Evolutionary conservation across 345 rosid species (phyloP).

Genomic region (Gossypium anomalum): DNA sequence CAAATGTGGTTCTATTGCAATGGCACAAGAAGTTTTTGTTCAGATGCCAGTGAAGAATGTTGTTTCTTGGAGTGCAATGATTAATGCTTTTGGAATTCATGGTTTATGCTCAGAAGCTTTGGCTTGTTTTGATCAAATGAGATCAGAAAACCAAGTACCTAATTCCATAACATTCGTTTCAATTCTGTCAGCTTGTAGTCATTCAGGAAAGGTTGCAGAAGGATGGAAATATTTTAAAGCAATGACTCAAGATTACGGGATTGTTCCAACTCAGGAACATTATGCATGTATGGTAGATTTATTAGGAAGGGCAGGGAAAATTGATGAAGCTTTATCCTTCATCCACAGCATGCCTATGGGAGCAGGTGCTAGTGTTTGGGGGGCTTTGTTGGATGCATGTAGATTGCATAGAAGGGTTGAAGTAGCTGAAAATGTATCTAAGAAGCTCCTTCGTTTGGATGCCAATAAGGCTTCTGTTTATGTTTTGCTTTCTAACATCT

Average conservation of each 20-base stretch:
- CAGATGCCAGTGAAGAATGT: constrained; percentile 42
- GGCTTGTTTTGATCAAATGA: constrained; percentile 40
- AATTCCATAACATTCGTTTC: constrained; percentile 45
- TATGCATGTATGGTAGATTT: constrained; percentile 58
- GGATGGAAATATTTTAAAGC: constrained; percentile 38
- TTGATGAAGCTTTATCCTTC: constrained; percentile 36
- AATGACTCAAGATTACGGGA: constrained; percentile 34
- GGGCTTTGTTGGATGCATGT: constrained; percentile 45
- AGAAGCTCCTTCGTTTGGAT: constrained; percentile 35
- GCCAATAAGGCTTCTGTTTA: constrained; percentile 25
- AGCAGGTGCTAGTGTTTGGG: constrained; percentile 45
- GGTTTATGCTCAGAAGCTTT: constrained; percentile 44
- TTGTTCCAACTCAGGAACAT: constrained; percentile 47
- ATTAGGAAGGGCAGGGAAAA: constrained; percentile 41
- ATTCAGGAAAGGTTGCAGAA: constrained; percentile 38
- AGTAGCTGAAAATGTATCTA: constrained; percentile 48
- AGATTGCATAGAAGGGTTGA: constrained; percentile 44
- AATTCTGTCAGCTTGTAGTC: constrained; percentile 46
- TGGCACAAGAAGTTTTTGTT: constrained; percentile 33
- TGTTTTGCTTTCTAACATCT: constrained; percentile 34
- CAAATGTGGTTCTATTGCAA: constrained; percentile 36
- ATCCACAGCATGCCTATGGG: constrained; percentile 31
- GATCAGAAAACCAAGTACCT: constrained; percentile 28
- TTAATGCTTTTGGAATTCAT: constrained; percentile 53
- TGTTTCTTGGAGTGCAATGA: constrained; percentile 54